Conservation (phyloP, 2,329 filamentous ascomycete genomes). For the Apiospora arundinis region DNA sequence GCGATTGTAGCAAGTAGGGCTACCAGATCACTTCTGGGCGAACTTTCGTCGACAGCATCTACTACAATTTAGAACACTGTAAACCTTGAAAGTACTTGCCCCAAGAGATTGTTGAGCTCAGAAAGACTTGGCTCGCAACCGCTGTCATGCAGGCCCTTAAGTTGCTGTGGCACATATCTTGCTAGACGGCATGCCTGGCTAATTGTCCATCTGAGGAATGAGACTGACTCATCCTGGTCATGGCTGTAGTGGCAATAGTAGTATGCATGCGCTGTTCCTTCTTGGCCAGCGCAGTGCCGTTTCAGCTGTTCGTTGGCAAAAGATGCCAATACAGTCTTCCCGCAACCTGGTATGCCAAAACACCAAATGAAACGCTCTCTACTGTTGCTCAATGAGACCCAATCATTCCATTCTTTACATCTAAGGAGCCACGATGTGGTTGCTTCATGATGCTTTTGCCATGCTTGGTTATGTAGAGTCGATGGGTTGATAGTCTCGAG, state of each 20-base stretch:
- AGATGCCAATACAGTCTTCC: slow-evolving; percentile 30
- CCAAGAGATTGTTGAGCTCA: slow-evolving; percentile 26
- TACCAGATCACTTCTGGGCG: slow-evolving; percentile 25
- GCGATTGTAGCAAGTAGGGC: slow-evolving; percentile 24
- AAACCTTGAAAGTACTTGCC: slow-evolving; percentile 20
- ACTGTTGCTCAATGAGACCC: neutral
- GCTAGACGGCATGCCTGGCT: slow-evolving; percentile 26
- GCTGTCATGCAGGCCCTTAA: slow-evolving; percentile 21
- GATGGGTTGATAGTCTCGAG: neutral
- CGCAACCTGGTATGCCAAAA: neutral
- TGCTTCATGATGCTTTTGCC: neutral
- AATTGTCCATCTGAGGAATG: slow-evolving; percentile 31
- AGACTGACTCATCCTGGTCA: slow-evolving; percentile 28
- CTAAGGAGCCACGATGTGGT: neutral
- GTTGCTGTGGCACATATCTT: slow-evolving; percentile 24
- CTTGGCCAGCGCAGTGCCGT: neutral
- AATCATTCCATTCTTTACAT: neutral
- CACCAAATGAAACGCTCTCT: neutral
- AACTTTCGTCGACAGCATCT: slow-evolving; percentile 34
- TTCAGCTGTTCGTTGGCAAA: slow-evolving; percentile 26
- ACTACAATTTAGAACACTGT: slow-evolving; percentile 28
- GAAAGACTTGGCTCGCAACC: slow-evolving; percentile 25
- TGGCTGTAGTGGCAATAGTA: slow-evolving; percentile 33
- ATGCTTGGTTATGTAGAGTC: neutral
- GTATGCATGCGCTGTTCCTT: slow-evolving; percentile 21